These are phyloP conservation scores for Ambrosia hybrid DNA, from an alignment of 140 eudicot genomes.

Conservation along the genomic window DNA sequence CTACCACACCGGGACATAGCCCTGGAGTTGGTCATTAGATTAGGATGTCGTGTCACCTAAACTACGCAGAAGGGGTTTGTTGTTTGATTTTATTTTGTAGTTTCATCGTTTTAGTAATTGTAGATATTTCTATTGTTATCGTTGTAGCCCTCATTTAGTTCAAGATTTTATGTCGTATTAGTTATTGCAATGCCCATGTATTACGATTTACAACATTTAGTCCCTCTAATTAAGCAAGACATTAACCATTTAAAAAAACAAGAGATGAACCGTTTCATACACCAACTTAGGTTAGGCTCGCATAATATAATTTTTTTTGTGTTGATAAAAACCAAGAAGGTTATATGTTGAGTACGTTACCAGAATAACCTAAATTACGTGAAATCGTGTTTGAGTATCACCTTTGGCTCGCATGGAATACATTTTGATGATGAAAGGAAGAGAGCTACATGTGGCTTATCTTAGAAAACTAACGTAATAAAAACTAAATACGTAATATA, in stretches of 20 bases:
- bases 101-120: conserved; percentile 13
- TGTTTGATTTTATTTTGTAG: conserved; percentile 21
- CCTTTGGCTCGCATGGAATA: background rate
- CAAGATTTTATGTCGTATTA: conserved; percentile 1
- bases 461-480: too few relatives aligned
- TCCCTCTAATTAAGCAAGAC: background rate
- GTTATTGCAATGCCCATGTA: background rate
- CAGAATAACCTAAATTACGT: background rate
- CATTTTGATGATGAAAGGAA: background rate
- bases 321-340: too few relatives aligned
- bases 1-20: conserved; percentile 50
- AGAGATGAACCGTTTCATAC: background rate
- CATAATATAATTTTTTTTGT: too few relatives aligned
- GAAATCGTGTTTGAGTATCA: background rate
- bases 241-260: background rate
- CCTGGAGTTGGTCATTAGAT: conserved; percentile 50
- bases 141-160: background rate
- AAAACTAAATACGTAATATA: too few relatives aligned
- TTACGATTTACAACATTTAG: background rate
- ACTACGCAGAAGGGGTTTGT: conserved; percentile 10
- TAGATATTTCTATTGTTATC: conserved; percentile 19
- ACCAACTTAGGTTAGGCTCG: too few relatives aligned
- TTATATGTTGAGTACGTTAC: too few relatives aligned
- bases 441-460: background rate
- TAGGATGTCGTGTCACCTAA: background rate